Conservation (phyloP, 371 early-diverging fungal genomes). For the Lichtheimia hyalospora region DNA sequence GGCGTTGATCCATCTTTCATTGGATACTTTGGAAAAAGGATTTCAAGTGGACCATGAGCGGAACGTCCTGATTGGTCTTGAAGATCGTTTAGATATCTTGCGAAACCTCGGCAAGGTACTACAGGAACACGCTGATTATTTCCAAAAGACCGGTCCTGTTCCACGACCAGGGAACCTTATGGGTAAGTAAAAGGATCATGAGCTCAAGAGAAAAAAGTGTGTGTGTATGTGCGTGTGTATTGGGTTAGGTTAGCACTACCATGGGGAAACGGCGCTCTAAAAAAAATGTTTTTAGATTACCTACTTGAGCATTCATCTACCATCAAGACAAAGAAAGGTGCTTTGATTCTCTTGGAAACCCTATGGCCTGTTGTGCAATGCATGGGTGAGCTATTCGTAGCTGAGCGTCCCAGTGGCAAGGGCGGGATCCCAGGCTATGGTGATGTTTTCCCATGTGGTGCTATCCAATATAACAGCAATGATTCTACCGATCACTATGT, state of each 20-base stretch:
- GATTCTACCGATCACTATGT: slow-evolving; percentile 48
- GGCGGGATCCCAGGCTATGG: slow-evolving; percentile 64
- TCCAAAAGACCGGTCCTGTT: slow-evolving; percentile 39
- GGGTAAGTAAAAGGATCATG: slow-evolving; percentile 32
- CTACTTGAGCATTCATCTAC: slow-evolving; percentile 38
- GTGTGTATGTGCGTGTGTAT: too few relatives aligned
- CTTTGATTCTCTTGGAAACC: slow-evolving; percentile 61
- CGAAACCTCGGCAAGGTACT: slow-evolving; percentile 61
- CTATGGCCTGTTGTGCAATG: slow-evolving; percentile 81
- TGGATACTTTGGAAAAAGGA: slow-evolving; percentile 56
- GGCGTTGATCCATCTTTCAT: slow-evolving; percentile 56
- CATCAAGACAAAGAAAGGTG: slow-evolving; percentile 45
- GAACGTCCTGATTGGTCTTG: slow-evolving; percentile 79
- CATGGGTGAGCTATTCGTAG: slow-evolving; percentile 45
- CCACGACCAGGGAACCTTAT: slow-evolving; percentile 86
- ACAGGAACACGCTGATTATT: slow-evolving; percentile 40
- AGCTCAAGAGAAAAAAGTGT: too few relatives aligned
- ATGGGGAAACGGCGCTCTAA: background rate
- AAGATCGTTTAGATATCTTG: slow-evolving; percentile 76
- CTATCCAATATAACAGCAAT: slow-evolving; percentile 18
- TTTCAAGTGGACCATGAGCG: slow-evolving; percentile 70
- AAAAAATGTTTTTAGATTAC: slow-evolving; percentile 30
- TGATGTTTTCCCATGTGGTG: slow-evolving; percentile 83
- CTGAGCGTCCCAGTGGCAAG: slow-evolving; percentile 63
- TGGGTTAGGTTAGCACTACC: slow-evolving; percentile 1